phyloP scores from a whole-genome alignment of 306 rosid species.

The Casuarina cunninghamiana region DNA sequence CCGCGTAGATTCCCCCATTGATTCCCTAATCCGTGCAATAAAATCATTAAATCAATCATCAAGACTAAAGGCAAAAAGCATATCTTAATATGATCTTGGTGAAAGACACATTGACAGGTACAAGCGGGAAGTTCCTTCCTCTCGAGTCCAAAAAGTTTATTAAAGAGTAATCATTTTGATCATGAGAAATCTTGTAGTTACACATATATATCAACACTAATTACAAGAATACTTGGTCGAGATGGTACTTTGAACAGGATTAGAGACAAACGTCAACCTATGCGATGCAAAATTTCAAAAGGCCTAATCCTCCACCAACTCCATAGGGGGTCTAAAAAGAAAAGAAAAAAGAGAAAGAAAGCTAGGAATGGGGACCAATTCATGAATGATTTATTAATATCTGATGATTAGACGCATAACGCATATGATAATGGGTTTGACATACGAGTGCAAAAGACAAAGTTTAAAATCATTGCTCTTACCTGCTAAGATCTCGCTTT shows the following conservation, averaged over 20 bases:
- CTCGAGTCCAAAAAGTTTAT: not conserved
- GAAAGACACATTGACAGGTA: not conserved
- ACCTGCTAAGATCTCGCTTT: slow-evolving; percentile 12
- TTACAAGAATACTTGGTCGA: not conserved
- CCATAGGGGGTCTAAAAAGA: not conserved
- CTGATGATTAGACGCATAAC: slow-evolving; percentile 7
- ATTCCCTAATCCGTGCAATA: not conserved
- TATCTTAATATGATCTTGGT: not conserved
- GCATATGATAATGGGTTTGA: slow-evolving; percentile 3
- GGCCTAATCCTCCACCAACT: not conserved
- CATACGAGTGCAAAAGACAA: not conserved
- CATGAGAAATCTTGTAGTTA: slow-evolving; percentile 8
- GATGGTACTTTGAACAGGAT: not conserved
- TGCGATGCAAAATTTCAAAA: slow-evolving; percentile 22
- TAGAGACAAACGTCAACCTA: not conserved
- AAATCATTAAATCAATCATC: not conserved
- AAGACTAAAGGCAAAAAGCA: slow-evolving; percentile 6
- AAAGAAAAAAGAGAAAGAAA: not conserved
- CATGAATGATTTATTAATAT: slow-evolving; percentile 18
- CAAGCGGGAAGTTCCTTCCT: not conserved
- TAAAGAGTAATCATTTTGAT: slow-evolving; percentile 1
- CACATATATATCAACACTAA: not conserved
- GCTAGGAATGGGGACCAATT: slow-evolving; percentile 10
- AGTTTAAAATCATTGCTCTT: slow-evolving; percentile 9
- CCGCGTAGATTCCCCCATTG: not conserved